phyloP scores from a whole-genome alignment of 352 stramenopile species.

The Globisporangium ultimum region DNA sequence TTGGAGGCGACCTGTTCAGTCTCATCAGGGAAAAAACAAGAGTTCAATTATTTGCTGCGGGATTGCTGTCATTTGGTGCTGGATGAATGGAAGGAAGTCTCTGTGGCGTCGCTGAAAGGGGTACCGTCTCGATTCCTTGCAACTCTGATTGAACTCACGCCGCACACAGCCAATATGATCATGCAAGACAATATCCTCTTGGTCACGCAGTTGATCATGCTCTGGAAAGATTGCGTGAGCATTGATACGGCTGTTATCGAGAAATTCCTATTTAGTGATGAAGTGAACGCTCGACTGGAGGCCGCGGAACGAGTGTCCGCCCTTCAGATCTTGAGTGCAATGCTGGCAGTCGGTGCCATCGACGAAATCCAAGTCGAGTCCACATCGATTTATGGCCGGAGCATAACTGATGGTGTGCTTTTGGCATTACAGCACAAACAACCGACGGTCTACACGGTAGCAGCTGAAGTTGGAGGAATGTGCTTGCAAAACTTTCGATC shows the following conservation, averaged over 20 bases:
- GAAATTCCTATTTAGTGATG: slow-evolving; percentile 30
- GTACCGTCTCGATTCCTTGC: slow-evolving; percentile 51
- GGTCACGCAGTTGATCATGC: slow-evolving; percentile 43
- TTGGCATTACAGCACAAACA: slow-evolving; percentile 42
- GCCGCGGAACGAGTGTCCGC: slow-evolving; percentile 40
- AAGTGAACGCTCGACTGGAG: slow-evolving; percentile 32
- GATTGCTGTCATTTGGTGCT: slow-evolving; percentile 67
- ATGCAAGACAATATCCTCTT: slow-evolving; percentile 67
- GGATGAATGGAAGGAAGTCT: slow-evolving; percentile 44
- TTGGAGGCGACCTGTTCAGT: slow-evolving; percentile 38
- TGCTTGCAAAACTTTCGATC: slow-evolving; percentile 20
- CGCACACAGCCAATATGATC: slow-evolving; percentile 46
- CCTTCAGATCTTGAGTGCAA: slow-evolving; percentile 63
- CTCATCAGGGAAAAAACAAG: slow-evolving; percentile 15
- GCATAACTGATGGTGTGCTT: slow-evolving; percentile 50
- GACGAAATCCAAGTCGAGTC: slow-evolving; percentile 23
- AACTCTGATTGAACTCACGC: slow-evolving; percentile 51
- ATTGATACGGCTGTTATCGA: slow-evolving; percentile 40
- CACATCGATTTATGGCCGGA: slow-evolving; percentile 13
- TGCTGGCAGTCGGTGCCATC: slow-evolving; percentile 32
- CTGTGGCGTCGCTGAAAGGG: slow-evolving; percentile 13
- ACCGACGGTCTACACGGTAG: slow-evolving; percentile 49
- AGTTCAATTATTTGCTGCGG: slow-evolving; percentile 77
- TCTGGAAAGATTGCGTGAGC: slow-evolving; percentile 47
- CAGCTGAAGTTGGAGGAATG: slow-evolving; percentile 63